Base-by-base conservation (phyloP, 2,329 filamentous ascomycete genomes). In the Stemphylium beticola region DNA sequence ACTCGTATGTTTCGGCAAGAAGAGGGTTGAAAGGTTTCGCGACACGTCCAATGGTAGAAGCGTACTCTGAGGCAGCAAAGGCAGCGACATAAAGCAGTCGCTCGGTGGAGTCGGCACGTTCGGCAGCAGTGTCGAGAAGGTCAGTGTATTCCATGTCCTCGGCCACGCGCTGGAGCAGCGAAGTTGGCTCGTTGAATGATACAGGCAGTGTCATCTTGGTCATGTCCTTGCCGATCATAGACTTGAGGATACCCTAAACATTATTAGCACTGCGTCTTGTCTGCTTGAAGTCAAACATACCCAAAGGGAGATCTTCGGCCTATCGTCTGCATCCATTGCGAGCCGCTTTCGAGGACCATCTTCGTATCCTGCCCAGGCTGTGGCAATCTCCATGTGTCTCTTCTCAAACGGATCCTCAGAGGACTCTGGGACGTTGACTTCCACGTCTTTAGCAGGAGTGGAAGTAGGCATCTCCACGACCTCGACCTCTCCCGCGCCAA, bases 221-320 rank as follows among this genome's bases (percentile, higher is more conserved):
- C 95, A 99, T 98, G 72, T 99, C 95, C 75, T 99, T 98, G 60
- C 95, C 95, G 76, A 99, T 96, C 95, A 99, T 98, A 18, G 93
- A 98, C 79, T 98, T 99, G 60, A 99, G 80, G 65, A 99, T 97
- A 63, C 90, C 89, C 93, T 97, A 61, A 1, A 20, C 26, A 1
- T 10, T 9, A 61, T 77, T 56, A 77, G 72, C 49, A 45, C 42
- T 18, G 31, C 18, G 5, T 26, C 8, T 14, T 34, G 49, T 48
- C 48, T 8, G 36, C 14, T 12, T 33, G 26, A 14, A 18, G 12
- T 15, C 20, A 2, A 15, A 51, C 61, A 41, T 85, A 96, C 93
- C 95, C 95, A 99, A 38, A 99, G 86, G 26, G 90, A 95, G 57
- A 98, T 91, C 80, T 93, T 97, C 0, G 95, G 95, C 66, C 95